Evolutionary conservation across 2,329 filamentous ascomycete genomes (phyloP).

Genomic region (Colletotrichum echinochloae): DNA sequence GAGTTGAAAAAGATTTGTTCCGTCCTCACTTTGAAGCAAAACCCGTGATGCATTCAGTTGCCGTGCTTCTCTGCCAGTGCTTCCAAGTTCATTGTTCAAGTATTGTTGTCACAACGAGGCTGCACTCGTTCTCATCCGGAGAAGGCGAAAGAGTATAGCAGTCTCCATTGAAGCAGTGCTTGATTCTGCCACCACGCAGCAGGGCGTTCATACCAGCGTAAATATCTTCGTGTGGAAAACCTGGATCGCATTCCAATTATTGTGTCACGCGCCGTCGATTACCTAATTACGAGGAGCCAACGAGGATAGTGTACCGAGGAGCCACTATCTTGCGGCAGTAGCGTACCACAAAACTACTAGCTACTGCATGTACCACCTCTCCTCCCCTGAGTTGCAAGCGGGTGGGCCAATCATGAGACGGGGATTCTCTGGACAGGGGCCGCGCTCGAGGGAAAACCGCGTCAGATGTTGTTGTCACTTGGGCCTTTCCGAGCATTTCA

Average conservation of each 20-base stretch:
- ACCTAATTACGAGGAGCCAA: not conserved
- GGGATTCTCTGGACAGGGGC: conserved; percentile 4
- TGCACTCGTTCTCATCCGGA: not conserved
- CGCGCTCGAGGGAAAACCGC: conserved; percentile 27
- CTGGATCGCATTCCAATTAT: not conserved
- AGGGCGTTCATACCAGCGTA: conserved; percentile 99
- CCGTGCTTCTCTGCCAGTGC: not conserved
- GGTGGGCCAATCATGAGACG: conserved; percentile 18
- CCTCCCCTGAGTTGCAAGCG: conserved; percentile 7
- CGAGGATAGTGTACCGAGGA: not conserved
- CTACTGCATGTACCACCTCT: not conserved
- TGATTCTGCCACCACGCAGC: conserved; percentile 95
- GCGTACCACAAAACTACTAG: not conserved
- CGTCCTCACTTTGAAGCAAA: not conserved
- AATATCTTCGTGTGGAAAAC: conserved; percentile 98
- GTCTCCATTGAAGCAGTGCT: too few species aligned
- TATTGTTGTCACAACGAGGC: not conserved
- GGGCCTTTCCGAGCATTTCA: conserved; percentile 9
- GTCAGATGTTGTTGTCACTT: conserved; percentile 21
- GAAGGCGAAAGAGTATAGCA: not conserved
- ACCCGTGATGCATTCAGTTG: not conserved
- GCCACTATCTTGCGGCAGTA: not conserved
- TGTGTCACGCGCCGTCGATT: not conserved
- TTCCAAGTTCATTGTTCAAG: not conserved
- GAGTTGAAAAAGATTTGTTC: too few species aligned